Evolutionary conservation across 352 stramenopile species (phyloP).

Genomic region (Nothophytophthora sp.): DNA sequence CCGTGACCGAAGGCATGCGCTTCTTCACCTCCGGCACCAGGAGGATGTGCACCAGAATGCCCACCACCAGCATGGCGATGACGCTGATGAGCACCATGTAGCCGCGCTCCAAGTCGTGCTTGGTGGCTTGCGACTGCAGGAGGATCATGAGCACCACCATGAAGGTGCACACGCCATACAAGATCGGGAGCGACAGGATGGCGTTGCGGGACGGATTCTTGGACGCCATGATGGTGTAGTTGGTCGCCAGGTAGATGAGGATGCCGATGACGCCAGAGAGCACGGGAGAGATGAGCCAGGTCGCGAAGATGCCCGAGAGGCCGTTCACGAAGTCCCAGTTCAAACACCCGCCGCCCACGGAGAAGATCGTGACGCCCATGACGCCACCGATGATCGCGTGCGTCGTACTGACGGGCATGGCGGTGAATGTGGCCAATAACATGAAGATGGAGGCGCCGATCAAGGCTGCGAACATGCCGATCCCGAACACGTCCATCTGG

Average conservation of each 20-base stretch:
- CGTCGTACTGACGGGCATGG: conserved; percentile 72
- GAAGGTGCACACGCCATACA: conserved; percentile 43
- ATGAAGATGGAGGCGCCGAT: conserved; percentile 51
- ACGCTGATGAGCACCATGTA: conserved; percentile 2
- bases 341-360: conserved; percentile 39
- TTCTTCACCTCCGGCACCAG: conserved; percentile 20
- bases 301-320: conserved; percentile 50
- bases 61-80: neutral
- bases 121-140: conserved; percentile 27
- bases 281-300: conserved; percentile 67
- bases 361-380: conserved; percentile 60
- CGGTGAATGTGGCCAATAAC: conserved; percentile 46
- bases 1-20: conserved; percentile 19
- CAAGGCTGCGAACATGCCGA: conserved; percentile 67
- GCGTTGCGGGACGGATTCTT: conserved; percentile 23
- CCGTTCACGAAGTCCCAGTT: conserved; percentile 31
- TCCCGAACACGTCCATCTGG: conserved; percentile 57
- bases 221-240: conserved; percentile 43
- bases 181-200: conserved; percentile 38
- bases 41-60: conserved; percentile 9
- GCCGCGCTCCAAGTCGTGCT: conserved; percentile 1
- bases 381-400: conserved; percentile 69
- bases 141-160: conserved; percentile 44
- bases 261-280: conserved; percentile 45
- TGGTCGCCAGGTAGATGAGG: conserved; percentile 51